Evolutionary conservation across 1,139 yeast species (phyloP).

Genomic region (Debaryomycetaceae sp.): DNA sequence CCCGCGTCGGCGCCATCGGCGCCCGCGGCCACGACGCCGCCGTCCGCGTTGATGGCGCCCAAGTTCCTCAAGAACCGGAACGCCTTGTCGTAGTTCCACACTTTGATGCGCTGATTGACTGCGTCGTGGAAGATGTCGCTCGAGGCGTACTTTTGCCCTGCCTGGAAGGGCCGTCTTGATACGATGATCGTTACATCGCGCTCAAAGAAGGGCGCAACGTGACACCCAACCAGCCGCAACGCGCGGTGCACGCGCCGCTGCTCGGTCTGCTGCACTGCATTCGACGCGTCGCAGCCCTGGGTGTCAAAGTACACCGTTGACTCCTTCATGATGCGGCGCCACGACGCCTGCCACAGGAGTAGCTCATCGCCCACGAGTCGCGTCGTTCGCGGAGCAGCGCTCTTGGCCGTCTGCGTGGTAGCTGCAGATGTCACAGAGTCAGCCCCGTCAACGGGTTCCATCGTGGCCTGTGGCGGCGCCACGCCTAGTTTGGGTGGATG

Average conservation of each 20-base stretch:
- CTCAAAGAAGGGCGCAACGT: constrained; percentile 71
- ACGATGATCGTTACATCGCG: constrained; percentile 77
- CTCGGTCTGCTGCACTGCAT: constrained; percentile 40
- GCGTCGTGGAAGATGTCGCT: constrained; percentile 71
- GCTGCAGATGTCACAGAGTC: background rate
- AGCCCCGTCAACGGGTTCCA: background rate
- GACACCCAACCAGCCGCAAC: constrained; percentile 58
- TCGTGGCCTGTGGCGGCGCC: constrained; percentile 1
- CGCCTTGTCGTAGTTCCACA: constrained; percentile 87
- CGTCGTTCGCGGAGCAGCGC: constrained; percentile 12
- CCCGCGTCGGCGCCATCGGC: constrained; percentile 2
- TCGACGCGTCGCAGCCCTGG: constrained; percentile 49
- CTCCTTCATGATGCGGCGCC: constrained; percentile 73
- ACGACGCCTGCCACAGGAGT: constrained; percentile 72
- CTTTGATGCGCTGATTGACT: constrained; percentile 56
- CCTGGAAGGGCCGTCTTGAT: constrained; percentile 45
- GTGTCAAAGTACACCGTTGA: constrained; percentile 79
- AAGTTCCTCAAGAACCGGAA: constrained; percentile 72
- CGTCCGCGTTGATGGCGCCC: constrained; percentile 35
- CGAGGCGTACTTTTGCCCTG: constrained; percentile 26
- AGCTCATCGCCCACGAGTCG: constrained; percentile 49
- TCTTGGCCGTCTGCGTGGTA: background rate
- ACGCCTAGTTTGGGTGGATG: no score
- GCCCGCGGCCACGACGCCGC: background rate
- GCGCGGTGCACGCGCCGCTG: constrained; percentile 52